These are phyloP conservation scores for Rhodotorula graminis DNA, from an alignment of 768 basidiomycete genomes.

Conservation along the genomic window DNA sequence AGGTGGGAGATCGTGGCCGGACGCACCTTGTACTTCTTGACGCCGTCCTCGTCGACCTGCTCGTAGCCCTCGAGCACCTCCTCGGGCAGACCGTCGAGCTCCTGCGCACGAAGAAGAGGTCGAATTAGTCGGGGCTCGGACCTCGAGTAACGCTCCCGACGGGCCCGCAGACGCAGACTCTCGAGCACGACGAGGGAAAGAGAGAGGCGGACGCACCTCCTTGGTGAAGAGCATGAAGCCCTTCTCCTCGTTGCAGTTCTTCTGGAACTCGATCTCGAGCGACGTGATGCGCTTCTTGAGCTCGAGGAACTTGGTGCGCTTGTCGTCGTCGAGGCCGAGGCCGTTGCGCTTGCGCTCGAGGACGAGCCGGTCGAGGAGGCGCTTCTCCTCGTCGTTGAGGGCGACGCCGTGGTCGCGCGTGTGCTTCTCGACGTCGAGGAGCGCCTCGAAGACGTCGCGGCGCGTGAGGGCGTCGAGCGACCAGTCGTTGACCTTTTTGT, in stretches of 20 bases:
- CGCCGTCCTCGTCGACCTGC: conserved; percentile 53
- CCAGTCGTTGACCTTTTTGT: conserved; percentile 57
- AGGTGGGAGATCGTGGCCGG: too few relatives aligned
- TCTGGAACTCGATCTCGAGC: conserved; percentile 73
- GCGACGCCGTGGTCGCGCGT: conserved; percentile 58
- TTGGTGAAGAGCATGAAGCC: conserved; percentile 49
- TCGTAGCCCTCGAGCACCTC: conserved; percentile 74
- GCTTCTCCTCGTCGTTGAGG: conserved; percentile 62
- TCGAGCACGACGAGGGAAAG: conserved; percentile 41
- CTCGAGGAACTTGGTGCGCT: conserved; percentile 56
- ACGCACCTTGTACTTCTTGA: conserved; percentile 48
- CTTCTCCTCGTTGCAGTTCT: conserved; percentile 86
- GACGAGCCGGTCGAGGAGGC: conserved; percentile 76
- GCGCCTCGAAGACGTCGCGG: conserved; percentile 67
- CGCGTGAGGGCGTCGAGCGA: conserved; percentile 53
- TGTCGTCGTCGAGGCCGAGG: conserved; percentile 62
- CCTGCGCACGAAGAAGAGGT: conserved; percentile 53
- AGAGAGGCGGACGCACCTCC: conserved; percentile 10
- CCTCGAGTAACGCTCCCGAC: too few relatives aligned
- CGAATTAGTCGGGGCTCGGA: too few relatives aligned
- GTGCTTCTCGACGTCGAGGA: conserved; percentile 65
- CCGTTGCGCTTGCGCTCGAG: conserved; percentile 76
- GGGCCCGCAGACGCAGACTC: too few relatives aligned
- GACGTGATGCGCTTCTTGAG: conserved; percentile 74
- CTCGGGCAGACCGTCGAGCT: conserved; percentile 72